A percentile compares a stretch with the other conserved stretches of the same genome.
Conservation (phyloP, 1,284 basidiomycete genomes). For the Ceratobasidium papillatum region DNA sequence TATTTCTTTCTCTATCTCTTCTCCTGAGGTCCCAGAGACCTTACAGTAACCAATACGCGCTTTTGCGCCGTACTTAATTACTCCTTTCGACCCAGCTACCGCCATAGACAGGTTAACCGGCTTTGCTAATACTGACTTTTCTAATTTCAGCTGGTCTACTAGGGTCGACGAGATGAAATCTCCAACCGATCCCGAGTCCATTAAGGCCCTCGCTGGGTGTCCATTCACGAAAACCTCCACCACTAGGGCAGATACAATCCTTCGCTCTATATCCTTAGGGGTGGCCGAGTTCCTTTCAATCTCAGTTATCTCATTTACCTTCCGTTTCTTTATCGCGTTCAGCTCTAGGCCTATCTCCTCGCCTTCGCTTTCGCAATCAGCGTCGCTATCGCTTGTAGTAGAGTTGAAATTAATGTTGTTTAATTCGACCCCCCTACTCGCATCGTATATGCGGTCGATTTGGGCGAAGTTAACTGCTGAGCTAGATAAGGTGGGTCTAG, state of each 20-base stretch:
- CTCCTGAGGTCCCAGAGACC: too few relatives aligned
- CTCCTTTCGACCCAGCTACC: not conserved
- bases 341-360: not conserved
- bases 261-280: slow-evolving; percentile 35
- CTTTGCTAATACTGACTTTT: slow-evolving; percentile 34
- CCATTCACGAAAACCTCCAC: slow-evolving; percentile 50
- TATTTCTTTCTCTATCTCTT: too few relatives aligned
- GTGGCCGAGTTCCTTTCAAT: not conserved
- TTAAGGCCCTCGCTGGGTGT: slow-evolving; percentile 47
- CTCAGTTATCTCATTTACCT: not conserved
- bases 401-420: too few relatives aligned
- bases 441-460: not conserved
- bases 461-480: not conserved
- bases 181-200: slow-evolving; percentile 52
- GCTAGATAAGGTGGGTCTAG: not conserved
- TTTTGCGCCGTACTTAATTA: not conserved
- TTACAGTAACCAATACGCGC: slow-evolving; percentile 42
- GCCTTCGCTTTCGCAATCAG: not conserved
- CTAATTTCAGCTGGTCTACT: slow-evolving; percentile 51
- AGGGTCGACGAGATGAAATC: slow-evolving; percentile 53
- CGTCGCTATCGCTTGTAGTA: too few relatives aligned
- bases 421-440: too few relatives aligned
- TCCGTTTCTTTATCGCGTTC: not conserved
- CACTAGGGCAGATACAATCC: slow-evolving; percentile 51
- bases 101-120: slow-evolving; percentile 16